Base-by-base conservation (phyloP, 2,329 filamentous ascomycete species). In the Tolypocladium tropicale region DNA sequence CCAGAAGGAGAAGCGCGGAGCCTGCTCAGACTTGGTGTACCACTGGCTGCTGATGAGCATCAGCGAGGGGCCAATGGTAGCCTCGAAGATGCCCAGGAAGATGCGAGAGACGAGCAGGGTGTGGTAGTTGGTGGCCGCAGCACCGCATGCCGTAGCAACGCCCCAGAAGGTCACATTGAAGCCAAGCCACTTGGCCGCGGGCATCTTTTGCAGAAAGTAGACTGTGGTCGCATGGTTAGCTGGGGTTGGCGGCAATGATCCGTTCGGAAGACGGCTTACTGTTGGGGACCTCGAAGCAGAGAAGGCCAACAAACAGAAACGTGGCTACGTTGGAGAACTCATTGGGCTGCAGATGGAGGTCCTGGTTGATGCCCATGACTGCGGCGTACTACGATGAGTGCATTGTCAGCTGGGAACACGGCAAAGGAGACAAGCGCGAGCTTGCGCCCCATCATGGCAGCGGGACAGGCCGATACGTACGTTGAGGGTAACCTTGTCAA, bases 401-500 rank as follows among this genome's bases (percentile, higher is more conserved):
- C 28, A 37, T 34, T 51, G 37, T 43, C 32, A 58, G 56, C 28
- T 9, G 30, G 12, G 21, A 12, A 46, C 11, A 23, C 2, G 7
- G 12, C 10, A 53, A 11, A 36, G 39, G 23, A 11, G 11, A 23
- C 39, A 12, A 1, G 39, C 21, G 41, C 41, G 21, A 21, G 28
- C 16, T 21, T 11, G 28, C 25, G 43, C n/a, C n/a, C n/a, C n/a
- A n/a, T n/a, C n/a, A n/a, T n/a, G n/a, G n/a, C n/a, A n/a, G n/a
- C n/a, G n/a, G n/a, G n/a, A 30, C n/a, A 21, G 34, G 30, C 21
- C 32, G 16, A 6, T 6, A 70, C 78, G 64, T 53, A 83, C 81
- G 62, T 85, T 85, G 49, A 85, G 75, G 32, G 82, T 76, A 58
- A 84, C 79, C 68, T 86, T 86, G 71, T 85, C 83, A 49, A 85